Evolutionary conservation across 2,329 filamentous ascomycete species (phyloP).

Genomic region (Fusarium sp.): DNA sequence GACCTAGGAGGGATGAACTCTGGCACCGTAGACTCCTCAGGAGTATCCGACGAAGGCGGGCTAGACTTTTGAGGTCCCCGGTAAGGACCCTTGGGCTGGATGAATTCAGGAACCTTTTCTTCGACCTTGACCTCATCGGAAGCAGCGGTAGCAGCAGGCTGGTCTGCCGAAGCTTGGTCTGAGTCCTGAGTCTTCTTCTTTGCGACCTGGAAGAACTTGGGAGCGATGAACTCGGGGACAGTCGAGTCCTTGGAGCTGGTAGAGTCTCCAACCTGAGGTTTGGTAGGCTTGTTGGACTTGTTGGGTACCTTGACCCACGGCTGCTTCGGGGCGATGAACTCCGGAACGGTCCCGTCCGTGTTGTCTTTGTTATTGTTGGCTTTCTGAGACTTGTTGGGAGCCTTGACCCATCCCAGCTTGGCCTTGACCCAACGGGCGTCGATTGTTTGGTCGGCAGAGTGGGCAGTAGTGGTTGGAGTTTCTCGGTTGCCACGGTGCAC

Average conservation of each 20-base stretch:
- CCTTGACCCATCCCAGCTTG: constrained; percentile 28
- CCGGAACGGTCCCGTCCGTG: constrained; percentile 11
- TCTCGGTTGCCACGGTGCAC: constrained; percentile 26
- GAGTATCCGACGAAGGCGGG: background rate
- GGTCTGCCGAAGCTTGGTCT: background rate
- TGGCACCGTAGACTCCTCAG: background rate
- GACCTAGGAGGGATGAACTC: constrained; percentile 3
- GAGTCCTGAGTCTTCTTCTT: background rate
- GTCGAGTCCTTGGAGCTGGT: background rate
- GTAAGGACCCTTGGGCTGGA: constrained; percentile 26
- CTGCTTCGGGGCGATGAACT: constrained; percentile 33
- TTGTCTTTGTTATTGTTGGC: background rate
- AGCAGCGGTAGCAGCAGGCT: background rate
- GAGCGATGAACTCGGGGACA: background rate
- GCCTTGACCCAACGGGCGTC: constrained; percentile 27
- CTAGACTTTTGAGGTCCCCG: constrained; percentile 10
- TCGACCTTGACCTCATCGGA: background rate
- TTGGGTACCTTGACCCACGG: constrained; percentile 27
- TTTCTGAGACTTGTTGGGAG: constrained; percentile 5
- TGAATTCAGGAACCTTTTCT: background rate
- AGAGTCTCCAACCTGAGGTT: background rate
- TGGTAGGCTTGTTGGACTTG: background rate
- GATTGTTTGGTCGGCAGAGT: constrained; percentile 1
- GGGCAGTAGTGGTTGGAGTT: constrained; percentile 11
- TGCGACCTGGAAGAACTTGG: background rate